phyloP scores from a whole-genome alignment of 2,329 filamentous ascomycete genomes.

The Cadophora sp. region DNA sequence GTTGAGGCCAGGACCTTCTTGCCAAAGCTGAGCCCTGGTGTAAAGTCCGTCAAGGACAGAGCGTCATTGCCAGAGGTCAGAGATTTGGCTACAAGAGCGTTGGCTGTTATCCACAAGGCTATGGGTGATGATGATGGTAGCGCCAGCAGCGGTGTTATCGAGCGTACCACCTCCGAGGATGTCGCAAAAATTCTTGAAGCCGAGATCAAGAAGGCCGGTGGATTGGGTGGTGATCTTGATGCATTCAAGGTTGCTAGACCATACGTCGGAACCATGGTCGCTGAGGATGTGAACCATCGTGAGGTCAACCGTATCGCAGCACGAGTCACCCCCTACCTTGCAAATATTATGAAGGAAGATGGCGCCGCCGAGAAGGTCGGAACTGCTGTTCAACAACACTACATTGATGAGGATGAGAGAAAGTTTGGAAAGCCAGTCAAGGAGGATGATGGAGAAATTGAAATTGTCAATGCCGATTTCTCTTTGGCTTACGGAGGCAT shows the following conservation, averaged over 20 bases:
- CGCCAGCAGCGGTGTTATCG: conserved; percentile 57
- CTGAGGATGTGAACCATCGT: conserved; percentile 86
- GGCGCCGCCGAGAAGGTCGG: conserved; percentile 69
- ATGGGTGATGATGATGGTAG: conserved; percentile 77
- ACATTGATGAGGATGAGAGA: conserved; percentile 83
- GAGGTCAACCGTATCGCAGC: conserved; percentile 74
- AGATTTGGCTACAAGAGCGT: conserved; percentile 82
- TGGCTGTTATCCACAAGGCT: conserved; percentile 89
- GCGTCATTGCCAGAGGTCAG: conserved; percentile 95
- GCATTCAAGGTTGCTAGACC: conserved; percentile 71
- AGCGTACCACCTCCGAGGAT: conserved; percentile 74
- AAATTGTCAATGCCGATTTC: conserved; percentile 98
- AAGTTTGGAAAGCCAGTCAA: conserved; percentile 85
- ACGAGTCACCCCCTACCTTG: conserved; percentile 77
- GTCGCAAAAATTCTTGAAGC: conserved; percentile 77
- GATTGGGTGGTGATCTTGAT: conserved; percentile 66
- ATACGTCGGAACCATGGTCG: conserved; percentile 85
- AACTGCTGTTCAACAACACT: conserved; percentile 77
- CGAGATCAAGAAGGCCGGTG: conserved; percentile 74
- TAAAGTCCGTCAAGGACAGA: conserved; percentile 84
- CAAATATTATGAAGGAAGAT: conserved; percentile 68
- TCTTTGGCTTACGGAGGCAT: conserved; percentile 97
- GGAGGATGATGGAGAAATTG: conserved; percentile 89
- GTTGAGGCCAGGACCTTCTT: conserved; percentile 94
- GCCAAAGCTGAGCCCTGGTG: conserved; percentile 92